Evolutionary conservation across 257 asterid species (phyloP), one percentile per base, ranked within the genome.

Genomic region (Capsicum rhomboideum): DNA sequence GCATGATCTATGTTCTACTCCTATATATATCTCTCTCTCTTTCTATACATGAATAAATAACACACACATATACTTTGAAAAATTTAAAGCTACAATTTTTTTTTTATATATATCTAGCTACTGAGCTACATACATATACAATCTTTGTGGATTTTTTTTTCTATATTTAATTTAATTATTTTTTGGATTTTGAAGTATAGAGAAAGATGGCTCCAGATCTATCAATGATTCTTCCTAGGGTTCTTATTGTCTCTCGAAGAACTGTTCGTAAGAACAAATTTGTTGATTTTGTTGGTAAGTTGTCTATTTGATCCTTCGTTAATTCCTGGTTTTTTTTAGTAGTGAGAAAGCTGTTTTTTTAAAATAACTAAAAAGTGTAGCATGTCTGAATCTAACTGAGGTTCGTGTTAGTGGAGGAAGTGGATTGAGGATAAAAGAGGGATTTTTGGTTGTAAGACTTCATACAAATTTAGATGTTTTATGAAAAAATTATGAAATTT

Each of bases 241-340:
- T 94, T 87, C 94, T 92, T 11, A 91, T 94, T 4, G 94, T 94
- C 26, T 94, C 96, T 71, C 82, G 97, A 83, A 68, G 78, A 68
- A 90, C 89, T 10, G 94, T 94, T 83, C 93, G 98, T 78, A 94
- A 94, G 87, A 92, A 94, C 87, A 92, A 94, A 61, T 92, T 94
- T 49, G 94, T 94, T 8, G 94, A 92, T 90, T 94, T 94, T 28
- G 97, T 94, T 8, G 98, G 97, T 94, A 88, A 6, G 87, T 40
- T 40, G 1, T 40, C 5, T 40, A 4, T 40, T 40, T 40, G 37
- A 4, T 0, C 5, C 6, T 0, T 75, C 1, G 23, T 28, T 44
- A 75, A 46, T 75, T 21, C 20, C 6, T 21, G 23, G 2, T 34
- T 12, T 69, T 9, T 18, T 40, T 2, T 17, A 5, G 4, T 55